These are phyloP conservation scores for Penicillium ucsense DNA, from an alignment of 495 filamentous ascomycete species.

Conservation along the genomic window DNA sequence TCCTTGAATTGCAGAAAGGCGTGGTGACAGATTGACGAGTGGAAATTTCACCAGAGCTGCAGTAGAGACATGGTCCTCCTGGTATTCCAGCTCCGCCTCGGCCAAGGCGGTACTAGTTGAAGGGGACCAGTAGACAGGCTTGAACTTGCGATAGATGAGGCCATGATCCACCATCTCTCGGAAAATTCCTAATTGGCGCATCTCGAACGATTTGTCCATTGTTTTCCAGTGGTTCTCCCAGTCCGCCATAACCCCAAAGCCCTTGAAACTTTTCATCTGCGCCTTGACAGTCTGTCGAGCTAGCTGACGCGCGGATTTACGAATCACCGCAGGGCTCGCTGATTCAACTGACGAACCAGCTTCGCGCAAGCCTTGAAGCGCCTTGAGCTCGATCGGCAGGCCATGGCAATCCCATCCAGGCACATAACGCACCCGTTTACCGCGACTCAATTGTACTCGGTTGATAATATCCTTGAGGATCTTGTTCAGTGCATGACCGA, in stretches of 20 bases:
- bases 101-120: slow-evolving; percentile 84
- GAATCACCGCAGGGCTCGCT: slow-evolving; percentile 37
- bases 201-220: slow-evolving; percentile 82
- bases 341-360: slow-evolving; percentile 9
- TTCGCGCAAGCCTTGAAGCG: slow-evolving; percentile 53
- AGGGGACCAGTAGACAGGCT: slow-evolving; percentile 95
- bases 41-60: slow-evolving; percentile 79
- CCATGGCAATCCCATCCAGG: slow-evolving; percentile 99
- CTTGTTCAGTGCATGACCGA: slow-evolving; percentile 98
- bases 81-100: slow-evolving; percentile 94
- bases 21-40: slow-evolving; percentile 42
- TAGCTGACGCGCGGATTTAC: slow-evolving; percentile 62
- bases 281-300: slow-evolving; percentile 63
- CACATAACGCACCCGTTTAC: slow-evolving; percentile 71
- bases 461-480: slow-evolving; percentile 90
- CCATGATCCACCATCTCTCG: slow-evolving; percentile 74
- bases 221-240: slow-evolving; percentile 91
- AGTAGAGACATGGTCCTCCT: slow-evolving; percentile 68
- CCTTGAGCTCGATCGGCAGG: slow-evolving; percentile 93
- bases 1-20: slow-evolving; percentile 29
- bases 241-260: slow-evolving; percentile 87
- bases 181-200: slow-evolving; percentile 77
- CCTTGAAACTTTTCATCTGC: slow-evolving; percentile 74
- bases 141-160: slow-evolving; percentile 77
- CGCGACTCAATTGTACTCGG: slow-evolving; percentile 67